Base-by-base conservation (phyloP, 208 protist species). In the Crithidia expoeki region DNA sequence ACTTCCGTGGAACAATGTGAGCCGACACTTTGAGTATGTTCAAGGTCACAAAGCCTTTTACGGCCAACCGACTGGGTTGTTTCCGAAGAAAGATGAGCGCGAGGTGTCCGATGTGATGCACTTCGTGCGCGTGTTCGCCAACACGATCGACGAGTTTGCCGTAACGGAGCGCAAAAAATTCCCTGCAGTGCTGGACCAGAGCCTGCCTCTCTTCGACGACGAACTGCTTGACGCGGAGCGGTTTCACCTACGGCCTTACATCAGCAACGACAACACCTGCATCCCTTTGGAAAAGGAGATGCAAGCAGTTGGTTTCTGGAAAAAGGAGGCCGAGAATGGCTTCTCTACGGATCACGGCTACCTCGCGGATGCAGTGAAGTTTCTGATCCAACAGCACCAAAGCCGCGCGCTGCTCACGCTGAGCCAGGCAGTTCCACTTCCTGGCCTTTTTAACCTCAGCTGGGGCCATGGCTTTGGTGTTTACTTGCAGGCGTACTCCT, bases 381-480 rank as follows among this genome's bases (percentile, higher is more conserved):
- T 67, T 14, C 23, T 74, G n/a, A 67, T 59, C 44, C 68, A 51
- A 14, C 58, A 61, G 51, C 33, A 47, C 25, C 47, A 67, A 34
- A 64, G 38, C 28, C 7, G 38, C 14, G 59, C 59, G n/a, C 51
- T 59, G 1, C 40, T 53, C 7, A 51, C 30, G 30, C 50, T 36
- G 5, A 42, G 68, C 28, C 68, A 67, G 17, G 58, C 59, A 10
- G 7, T 40, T 6, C 34, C 33, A 2, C 36, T 74, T 14, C 12
- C 25, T 0, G 12, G 19, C 0, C 40, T 60, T 12, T 74, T 59
- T 19, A 23, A 67, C 38, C 30, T 57, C 34, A 40, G 16, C 50
- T 74, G 50, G 58, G 40, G 50, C 0, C 47, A 59, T 27, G 21
- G 38, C 23, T 74, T 74, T 47, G 58, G 68, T 19, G 59, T 60